Evolutionary conservation across 1,284 basidiomycete genomes (phyloP), one percentile per base, ranked within the genome.

Genomic region (Microbotryomycetes sp.): DNA sequence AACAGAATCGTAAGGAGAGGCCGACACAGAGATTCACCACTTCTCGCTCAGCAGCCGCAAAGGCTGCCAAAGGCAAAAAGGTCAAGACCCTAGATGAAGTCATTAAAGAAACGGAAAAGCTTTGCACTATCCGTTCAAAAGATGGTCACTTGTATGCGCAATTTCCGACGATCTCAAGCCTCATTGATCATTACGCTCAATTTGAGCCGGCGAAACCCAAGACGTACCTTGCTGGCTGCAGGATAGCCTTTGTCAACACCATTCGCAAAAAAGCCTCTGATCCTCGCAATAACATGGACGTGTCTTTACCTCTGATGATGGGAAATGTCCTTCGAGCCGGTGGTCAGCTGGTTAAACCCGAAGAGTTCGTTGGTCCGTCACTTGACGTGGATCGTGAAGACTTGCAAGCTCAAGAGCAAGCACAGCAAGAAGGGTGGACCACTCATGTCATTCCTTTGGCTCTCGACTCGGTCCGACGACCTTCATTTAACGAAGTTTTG

Each of bases 391-490:
- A 42, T 9, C 36, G 36, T 9, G 36, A 6, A 28, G 54, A 50
- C 14, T 19, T 54, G 9, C n/a, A 29, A 29, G 1, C 32, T 3
- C 15, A 4, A 26, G 51, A 32, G 12, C 32, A 28, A 3, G 64
- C 60, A 6, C 57, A n/a, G 3, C 6, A 2, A 1, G 64, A 62
- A 45, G 23, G 30, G 6, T 64, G 65, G 65, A 64, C 65, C 31
- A 67, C 65, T 1, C 63, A 67, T 56, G 36, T 67, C 62, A 53
- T 67, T 52, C 57, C 57, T 15, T 56, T 60, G 54, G 45, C 49
- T 7, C 55, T 50, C 3, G 2, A 23, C 7, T 7, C 2, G 3
- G 29, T 28, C 4, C 57, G 49, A 4, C 1, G 15, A 26, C 42
- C 60, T 15, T 42, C 54, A 1, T 64, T 62, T 47, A 30, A 23